phyloP scores from a whole-genome alignment of 176 grass and related monocot genomes.

The Juncus inflexus region DNA sequence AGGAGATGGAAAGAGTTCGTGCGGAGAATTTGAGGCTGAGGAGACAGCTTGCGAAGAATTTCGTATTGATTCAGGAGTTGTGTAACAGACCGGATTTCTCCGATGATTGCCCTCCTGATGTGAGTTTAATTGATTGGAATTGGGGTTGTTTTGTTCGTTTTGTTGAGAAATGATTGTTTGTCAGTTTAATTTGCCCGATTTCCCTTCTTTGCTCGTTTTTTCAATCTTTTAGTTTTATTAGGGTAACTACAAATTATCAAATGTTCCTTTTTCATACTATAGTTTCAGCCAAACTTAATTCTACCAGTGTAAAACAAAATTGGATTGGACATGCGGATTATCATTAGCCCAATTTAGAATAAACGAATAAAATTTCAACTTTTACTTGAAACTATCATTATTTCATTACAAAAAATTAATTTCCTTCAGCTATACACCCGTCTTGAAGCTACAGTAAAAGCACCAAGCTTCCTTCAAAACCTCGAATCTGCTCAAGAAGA shows the following conservation, averaged over 20 bases:
- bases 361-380: too few relatives aligned
- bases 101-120: constrained; percentile 72
- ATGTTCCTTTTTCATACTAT: too few relatives aligned
- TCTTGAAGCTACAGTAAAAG: constrained; percentile 55
- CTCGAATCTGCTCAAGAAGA: constrained; percentile 53
- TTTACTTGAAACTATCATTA: too few relatives aligned
- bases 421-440: constrained; percentile 58
- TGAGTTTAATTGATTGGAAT: constrained; percentile 18
- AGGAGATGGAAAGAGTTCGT: constrained; percentile 47
- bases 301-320: too few relatives aligned
- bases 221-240: neutral
- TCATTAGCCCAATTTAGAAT: too few relatives aligned
- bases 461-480: constrained; percentile 54
- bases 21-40: constrained; percentile 63
- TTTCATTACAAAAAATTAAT: too few relatives aligned
- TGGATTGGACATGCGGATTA: too few relatives aligned
- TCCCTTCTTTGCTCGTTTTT: neutral
- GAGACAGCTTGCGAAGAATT: constrained; percentile 56
- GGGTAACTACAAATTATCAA: too few relatives aligned
- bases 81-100: constrained; percentile 51
- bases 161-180: neutral
- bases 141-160: neutral
- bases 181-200: neutral
- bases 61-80: constrained; percentile 56
- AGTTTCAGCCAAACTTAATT: too few relatives aligned